Conservation (phyloP, 495 filamentous ascomycete species). For the Penicillium goetzii region DNA sequence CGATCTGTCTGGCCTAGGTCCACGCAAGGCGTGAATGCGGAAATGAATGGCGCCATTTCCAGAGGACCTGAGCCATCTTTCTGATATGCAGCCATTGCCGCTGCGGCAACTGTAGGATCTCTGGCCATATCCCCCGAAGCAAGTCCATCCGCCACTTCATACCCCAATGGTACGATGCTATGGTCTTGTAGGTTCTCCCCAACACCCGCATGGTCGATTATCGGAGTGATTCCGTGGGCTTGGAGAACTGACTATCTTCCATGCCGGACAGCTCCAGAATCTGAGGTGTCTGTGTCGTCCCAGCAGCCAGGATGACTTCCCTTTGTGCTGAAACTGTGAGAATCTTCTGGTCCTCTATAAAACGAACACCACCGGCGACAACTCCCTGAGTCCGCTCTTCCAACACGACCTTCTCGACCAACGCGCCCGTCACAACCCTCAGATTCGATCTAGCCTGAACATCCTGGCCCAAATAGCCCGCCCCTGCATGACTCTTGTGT, state of each 20-base stretch:
- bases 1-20: slow-evolving; percentile 13
- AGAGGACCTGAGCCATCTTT: slow-evolving; percentile 27
- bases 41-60: slow-evolving; percentile 20
- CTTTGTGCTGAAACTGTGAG: slow-evolving; percentile 49
- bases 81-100: slow-evolving; percentile 29
- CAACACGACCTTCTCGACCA: slow-evolving; percentile 51
- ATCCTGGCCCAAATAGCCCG: slow-evolving; percentile 40
- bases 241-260: slow-evolving; percentile 36
- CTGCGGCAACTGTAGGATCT: slow-evolving; percentile 18
- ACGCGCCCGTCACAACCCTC: slow-evolving; percentile 47
- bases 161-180: slow-evolving; percentile 21
- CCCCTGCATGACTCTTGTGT: slow-evolving; percentile 41
- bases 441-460: slow-evolving; percentile 48
- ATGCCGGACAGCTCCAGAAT: slow-evolving; percentile 68
- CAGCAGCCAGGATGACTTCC: slow-evolving; percentile 64
- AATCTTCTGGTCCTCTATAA: slow-evolving; percentile 28
- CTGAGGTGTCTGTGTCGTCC: slow-evolving; percentile 56
- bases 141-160: slow-evolving; percentile 23
- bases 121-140: slow-evolving; percentile 20
- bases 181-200: slow-evolving; percentile 58
- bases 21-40: slow-evolving; percentile 27
- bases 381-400: slow-evolving; percentile 32
- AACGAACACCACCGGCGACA: slow-evolving; percentile 35
- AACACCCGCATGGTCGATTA: slow-evolving; percentile 45
- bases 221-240: slow-evolving; percentile 14